phyloP scores from a whole-genome alignment of 2,329 filamentous ascomycete species.

The Aspergillus melleus region DNA sequence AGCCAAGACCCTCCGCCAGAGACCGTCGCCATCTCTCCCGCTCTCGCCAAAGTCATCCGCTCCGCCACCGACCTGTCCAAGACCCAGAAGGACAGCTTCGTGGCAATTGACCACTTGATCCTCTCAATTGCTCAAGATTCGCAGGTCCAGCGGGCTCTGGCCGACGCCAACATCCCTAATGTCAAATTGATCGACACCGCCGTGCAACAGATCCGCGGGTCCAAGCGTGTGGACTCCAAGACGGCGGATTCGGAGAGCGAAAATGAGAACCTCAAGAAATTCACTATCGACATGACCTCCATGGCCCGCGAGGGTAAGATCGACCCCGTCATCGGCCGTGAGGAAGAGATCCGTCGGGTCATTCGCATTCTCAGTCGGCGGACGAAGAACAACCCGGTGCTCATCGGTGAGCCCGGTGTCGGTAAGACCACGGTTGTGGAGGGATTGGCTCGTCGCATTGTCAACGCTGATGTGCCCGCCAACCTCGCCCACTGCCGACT shows the following conservation, averaged over 20 bases:
- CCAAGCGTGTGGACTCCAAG: conserved; percentile 90
- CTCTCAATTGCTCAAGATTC: conserved; percentile 77
- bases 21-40: conserved; percentile 76
- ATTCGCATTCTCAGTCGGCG: conserved; percentile 87
- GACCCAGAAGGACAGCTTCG: conserved; percentile 94
- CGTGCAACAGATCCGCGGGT: conserved; percentile 88
- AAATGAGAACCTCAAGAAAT: conserved; percentile 94
- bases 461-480: conserved; percentile 94
- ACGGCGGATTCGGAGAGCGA: conserved; percentile 89
- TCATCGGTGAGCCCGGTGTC: conserved; percentile 97
- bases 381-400: conserved; percentile 97
- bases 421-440: conserved; percentile 98
- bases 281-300: conserved; percentile 97
- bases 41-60: conserved; percentile 78
- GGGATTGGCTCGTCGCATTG: conserved; percentile 90
- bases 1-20: conserved; percentile 95
- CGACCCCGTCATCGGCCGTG: conserved; percentile 92
- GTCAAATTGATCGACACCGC: conserved; percentile 85
- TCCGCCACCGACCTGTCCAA: conserved; percentile 88
- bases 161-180: conserved; percentile 88
- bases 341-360: conserved; percentile 91
- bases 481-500: conserved; percentile 92
- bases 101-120: conserved; percentile 94
- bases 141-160: conserved; percentile 70
- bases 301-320: conserved; percentile 97